Evolutionary conservation across 2,329 filamentous ascomycete genomes (phyloP).

Genomic region (Epichloe scottii): DNA sequence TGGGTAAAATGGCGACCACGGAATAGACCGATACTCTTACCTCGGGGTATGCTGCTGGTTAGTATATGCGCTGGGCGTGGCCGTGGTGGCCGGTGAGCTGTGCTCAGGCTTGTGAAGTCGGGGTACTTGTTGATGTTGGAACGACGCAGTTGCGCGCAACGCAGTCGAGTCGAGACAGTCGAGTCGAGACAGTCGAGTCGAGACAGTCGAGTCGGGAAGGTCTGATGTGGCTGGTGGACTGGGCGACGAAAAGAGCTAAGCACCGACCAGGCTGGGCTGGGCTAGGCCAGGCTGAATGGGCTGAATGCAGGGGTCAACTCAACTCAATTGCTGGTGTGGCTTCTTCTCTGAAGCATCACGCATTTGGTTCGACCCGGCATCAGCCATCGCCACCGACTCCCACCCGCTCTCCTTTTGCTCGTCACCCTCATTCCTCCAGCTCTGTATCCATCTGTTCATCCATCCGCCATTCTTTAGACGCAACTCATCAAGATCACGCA

Average conservation of each 20-base stretch:
- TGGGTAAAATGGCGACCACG: neutral
- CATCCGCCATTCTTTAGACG: too few species aligned
- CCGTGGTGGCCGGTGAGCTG: conserved; percentile 19
- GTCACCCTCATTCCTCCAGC: neutral
- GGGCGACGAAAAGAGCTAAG: conserved; percentile 1
- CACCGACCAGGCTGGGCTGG: too few species aligned
- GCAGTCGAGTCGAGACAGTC: too few species aligned
- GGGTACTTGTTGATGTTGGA: conserved; percentile 20
- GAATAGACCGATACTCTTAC: neutral
- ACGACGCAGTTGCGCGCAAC: neutral
- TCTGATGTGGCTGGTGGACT: neutral
- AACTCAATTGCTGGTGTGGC: too few species aligned
- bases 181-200: too few species aligned
- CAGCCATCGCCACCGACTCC: neutral
- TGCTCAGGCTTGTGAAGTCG: conserved; percentile 4
- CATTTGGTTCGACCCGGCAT: conserved; percentile 2
- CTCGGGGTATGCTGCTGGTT: conserved; percentile 15
- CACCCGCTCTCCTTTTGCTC: neutral
- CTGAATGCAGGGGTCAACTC: too few species aligned
- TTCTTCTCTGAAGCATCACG: neutral
- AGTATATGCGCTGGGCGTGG: conserved; percentile 15
- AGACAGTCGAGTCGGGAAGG: neutral
- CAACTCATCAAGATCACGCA: neutral
- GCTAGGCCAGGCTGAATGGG: too few species aligned
- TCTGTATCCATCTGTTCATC: neutral